Evolutionary conservation across 805 yeast species (phyloP).

Genomic region (Yarrowia sp.): DNA sequence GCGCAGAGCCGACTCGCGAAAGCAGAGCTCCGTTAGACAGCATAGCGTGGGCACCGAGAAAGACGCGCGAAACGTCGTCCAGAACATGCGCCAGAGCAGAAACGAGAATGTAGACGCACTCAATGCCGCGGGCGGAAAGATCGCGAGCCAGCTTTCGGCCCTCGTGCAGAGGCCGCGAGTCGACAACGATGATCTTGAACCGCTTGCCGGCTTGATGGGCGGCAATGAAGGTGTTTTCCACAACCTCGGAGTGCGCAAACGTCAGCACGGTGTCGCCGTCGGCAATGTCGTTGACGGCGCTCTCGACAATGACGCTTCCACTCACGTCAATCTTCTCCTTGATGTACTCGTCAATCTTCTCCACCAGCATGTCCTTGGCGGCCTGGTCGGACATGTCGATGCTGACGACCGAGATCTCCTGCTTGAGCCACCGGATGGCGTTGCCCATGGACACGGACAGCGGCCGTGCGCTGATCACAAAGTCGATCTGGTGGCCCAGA

Average conservation of each 20-base stretch:
- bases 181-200: conserved; percentile 82
- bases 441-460: conserved; percentile 94
- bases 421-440: conserved; percentile 95
- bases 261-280: conserved; percentile 80
- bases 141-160: conserved; percentile 74
- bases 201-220: conserved; percentile 56
- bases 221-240: conserved; percentile 71
- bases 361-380: conserved; percentile 64
- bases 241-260: conserved; percentile 83
- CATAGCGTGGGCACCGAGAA: conserved; percentile 96
- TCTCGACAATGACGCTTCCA: conserved; percentile 75
- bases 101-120: conserved; percentile 74
- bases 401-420: conserved; percentile 79
- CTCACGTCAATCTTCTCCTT: conserved; percentile 82
- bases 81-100: conserved; percentile 77
- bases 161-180: conserved; percentile 91
- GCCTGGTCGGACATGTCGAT: conserved; percentile 63
- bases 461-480: conserved; percentile 85
- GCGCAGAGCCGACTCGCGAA: conserved; percentile 92
- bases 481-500: conserved; percentile 88
- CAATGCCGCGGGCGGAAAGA: conserved; percentile 62
- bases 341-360: conserved; percentile 74
- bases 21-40: conserved; percentile 89
- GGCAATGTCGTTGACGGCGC: conserved; percentile 72
- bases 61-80: conserved; percentile 84